Evolutionary conservation across 108 stramenopile species (phyloP).

Genomic region (Pseudonitzschia multiseries): DNA sequence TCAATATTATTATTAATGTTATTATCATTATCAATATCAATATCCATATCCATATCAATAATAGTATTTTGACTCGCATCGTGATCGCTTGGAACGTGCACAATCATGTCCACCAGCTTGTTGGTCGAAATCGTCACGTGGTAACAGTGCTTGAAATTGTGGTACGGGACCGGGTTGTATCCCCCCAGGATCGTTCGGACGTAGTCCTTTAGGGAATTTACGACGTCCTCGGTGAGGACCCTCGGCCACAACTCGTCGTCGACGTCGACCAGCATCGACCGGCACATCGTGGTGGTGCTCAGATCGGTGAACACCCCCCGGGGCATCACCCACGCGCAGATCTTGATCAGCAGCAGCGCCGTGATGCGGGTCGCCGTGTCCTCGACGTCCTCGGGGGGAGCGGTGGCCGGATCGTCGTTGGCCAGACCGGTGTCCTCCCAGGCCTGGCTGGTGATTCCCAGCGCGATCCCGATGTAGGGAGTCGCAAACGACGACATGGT

Average conservation of each 20-base stretch:
- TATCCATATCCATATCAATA: no score
- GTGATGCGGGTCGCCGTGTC: constrained; percentile 56
- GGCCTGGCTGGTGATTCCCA: constrained; percentile 40
- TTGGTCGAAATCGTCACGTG: constrained; percentile 70
- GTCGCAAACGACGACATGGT: background rate
- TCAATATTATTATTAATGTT: no score
- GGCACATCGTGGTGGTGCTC: constrained; percentile 41
- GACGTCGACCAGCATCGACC: constrained; percentile 25
- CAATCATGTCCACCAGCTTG: constrained; percentile 74
- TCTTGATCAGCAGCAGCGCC: constrained; percentile 58
- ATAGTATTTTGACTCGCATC: constrained; percentile 3
- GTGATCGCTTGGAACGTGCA: no score
- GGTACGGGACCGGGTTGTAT: constrained; percentile 56
- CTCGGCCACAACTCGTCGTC: constrained; percentile 37
- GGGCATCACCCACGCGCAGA: constrained; percentile 59
- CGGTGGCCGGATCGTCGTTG: constrained; percentile 43
- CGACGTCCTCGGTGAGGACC: constrained; percentile 27
- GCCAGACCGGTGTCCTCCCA: constrained; percentile 42
- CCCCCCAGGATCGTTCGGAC: constrained; percentile 37
- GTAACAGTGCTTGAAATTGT: constrained; percentile 72
- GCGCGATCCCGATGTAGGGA: constrained; percentile 29
- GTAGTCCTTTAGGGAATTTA: constrained; percentile 44
- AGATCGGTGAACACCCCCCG: constrained; percentile 38
- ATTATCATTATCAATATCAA: no score
- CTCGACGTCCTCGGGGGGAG: constrained; percentile 37